A percentile compares a stretch with the other conserved stretches of the same genome.
Conservation (phyloP, 2,329 filamentous ascomycete genomes). For the Hypoxylon sp. region DNA sequence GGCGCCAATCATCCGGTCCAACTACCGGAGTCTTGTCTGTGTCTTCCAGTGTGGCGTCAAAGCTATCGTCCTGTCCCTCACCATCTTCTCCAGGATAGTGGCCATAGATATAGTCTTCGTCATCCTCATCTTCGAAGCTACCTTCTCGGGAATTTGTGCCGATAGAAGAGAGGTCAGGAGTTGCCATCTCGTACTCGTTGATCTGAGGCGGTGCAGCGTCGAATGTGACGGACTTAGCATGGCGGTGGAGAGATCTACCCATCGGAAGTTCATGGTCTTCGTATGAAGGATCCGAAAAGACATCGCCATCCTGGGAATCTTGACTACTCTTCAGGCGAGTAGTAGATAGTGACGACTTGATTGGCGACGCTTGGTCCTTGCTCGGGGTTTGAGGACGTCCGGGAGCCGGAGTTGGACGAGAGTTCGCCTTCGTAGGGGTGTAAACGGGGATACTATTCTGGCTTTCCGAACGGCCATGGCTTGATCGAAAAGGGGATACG, state of each 20-base stretch:
- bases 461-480: constrained; percentile 68
- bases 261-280: constrained; percentile 71
- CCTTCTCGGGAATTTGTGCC: constrained; percentile 91
- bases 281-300: constrained; percentile 74
- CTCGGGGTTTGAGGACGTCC: constrained; percentile 67
- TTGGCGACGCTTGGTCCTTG: constrained; percentile 81
- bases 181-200: constrained; percentile 98
- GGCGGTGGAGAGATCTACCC: constrained; percentile 79
- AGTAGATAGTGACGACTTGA: constrained; percentile 87
- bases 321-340: constrained; percentile 75
- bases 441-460: constrained; percentile 70
- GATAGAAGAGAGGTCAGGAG: constrained; percentile 92
- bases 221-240: constrained; percentile 97
- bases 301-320: constrained; percentile 76
- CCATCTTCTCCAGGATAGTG: constrained; percentile 67
- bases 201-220: constrained; percentile 92
- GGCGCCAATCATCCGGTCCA: constrained; percentile 95
- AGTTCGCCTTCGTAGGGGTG: constrained; percentile 64
- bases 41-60: constrained; percentile 94
- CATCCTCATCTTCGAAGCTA: constrained; percentile 88
- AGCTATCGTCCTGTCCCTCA: constrained; percentile 83
- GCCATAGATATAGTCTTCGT: constrained; percentile 76
- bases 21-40: constrained; percentile 98
- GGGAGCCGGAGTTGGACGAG: constrained; percentile 47
- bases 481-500: constrained; percentile 65